These are phyloP conservation scores for Cubamyces sp. DNA, from an alignment of 768 basidiomycete genomes.

Conservation along the genomic window DNA sequence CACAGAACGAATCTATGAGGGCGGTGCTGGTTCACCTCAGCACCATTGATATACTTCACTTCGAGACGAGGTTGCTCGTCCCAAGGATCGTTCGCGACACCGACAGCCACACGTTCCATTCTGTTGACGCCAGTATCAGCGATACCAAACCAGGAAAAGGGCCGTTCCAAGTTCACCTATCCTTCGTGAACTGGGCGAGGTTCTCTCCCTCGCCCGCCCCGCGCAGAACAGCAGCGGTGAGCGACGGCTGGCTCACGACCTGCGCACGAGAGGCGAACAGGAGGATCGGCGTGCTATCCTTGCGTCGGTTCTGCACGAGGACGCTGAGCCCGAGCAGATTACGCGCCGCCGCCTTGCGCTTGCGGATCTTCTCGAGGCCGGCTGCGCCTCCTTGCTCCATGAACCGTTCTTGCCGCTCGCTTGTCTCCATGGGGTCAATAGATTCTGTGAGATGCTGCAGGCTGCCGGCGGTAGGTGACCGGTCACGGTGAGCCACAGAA, in stretches of 20 bases:
- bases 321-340: slow-evolving; percentile 8
- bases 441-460: not conserved
- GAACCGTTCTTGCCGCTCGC: not conserved
- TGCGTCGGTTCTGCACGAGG: slow-evolving; percentile 20
- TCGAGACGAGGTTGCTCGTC: slow-evolving; percentile 2
- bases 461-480: not conserved
- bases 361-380: not conserved
- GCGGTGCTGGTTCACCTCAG: not conserved
- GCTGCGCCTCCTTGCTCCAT: not conserved
- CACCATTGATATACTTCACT: not conserved
- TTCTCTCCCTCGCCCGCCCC: slow-evolving; percentile 4
- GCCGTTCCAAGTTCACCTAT: not conserved
- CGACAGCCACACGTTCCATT: not conserved
- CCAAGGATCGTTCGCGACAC: slow-evolving; percentile 11
- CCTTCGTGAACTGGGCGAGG: not conserved
- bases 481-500: not conserved
- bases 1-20: no score
- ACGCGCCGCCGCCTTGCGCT: slow-evolving; percentile 6
- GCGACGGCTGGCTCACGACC: slow-evolving; percentile 8
- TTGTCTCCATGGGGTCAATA: not conserved
- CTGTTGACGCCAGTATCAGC: not conserved
- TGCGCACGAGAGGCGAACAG: slow-evolving; percentile 11
- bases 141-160: no score
- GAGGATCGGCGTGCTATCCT: slow-evolving; percentile 4
- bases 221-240: not conserved